These are phyloP conservation scores for Aeschynomene evenia DNA, from an alignment of 306 rosid species.

Conservation along the genomic window DNA sequence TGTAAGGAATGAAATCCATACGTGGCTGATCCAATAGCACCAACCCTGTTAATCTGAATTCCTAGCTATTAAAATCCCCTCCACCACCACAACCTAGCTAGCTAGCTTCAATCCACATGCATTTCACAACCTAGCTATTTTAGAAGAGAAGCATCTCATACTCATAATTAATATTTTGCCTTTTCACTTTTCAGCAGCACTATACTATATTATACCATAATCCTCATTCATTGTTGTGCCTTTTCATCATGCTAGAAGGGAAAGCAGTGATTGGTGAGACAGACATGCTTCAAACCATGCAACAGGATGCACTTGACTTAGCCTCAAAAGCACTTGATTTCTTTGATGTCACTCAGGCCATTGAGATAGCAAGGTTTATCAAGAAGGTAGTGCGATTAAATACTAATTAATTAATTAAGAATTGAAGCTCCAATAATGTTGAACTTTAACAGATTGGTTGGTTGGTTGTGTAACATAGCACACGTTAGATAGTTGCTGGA, in stretches of 20 bases:
- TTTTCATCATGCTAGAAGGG: conserved; percentile 70
- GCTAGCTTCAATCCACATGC: conserved; percentile 8
- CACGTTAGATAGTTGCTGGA: too few relatives aligned
- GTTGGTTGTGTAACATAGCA: too few relatives aligned
- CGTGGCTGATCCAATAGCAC: conserved; percentile 20
- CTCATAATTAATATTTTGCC: neutral
- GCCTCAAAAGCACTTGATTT: conserved; percentile 87
- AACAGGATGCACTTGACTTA: conserved; percentile 63
- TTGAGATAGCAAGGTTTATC: conserved; percentile 78
- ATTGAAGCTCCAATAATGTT: neutral
- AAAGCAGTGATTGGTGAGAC: conserved; percentile 82
- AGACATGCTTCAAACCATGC: conserved; percentile 83
- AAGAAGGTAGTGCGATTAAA: conserved; percentile 73
- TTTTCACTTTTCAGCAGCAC: conserved; percentile 1
- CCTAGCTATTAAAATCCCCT: conserved; percentile 19
- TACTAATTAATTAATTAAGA: too few relatives aligned
- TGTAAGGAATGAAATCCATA: conserved; percentile 16
- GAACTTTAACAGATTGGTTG: too few relatives aligned
- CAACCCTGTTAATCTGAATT: neutral
- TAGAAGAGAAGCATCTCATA: neutral
- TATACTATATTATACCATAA: too few relatives aligned
- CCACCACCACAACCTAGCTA: neutral
- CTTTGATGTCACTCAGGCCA: conserved; percentile 83
- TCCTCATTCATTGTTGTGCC: neutral
- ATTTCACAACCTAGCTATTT: neutral